Percentiles rank a stretch among this genome's conserved stretches.
phyloP scores from a whole-genome alignment of 1,284 basidiomycete species.

The Naganishia liquefaciens region DNA sequence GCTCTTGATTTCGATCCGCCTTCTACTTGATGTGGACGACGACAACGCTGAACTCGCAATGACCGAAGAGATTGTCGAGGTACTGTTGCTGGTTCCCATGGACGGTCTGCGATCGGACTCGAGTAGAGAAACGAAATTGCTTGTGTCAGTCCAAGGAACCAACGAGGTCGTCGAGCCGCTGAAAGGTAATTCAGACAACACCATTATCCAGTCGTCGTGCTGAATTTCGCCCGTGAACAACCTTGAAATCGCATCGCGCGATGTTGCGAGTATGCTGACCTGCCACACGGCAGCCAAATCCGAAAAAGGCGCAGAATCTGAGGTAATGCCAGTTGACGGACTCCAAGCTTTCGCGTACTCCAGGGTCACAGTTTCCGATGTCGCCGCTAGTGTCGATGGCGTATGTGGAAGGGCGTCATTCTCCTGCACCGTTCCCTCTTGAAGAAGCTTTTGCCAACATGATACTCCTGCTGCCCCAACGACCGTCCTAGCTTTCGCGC shows the following conservation, averaged over 20 bases:
- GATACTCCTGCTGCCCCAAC: background rate
- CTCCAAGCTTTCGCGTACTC: background rate
- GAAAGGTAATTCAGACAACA: background rate
- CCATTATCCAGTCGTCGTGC: constrained; percentile 10
- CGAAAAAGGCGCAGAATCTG: no score
- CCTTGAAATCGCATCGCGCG: background rate
- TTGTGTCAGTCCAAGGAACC: no score
- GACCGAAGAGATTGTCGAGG: constrained; percentile 2
- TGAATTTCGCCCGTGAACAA: background rate
- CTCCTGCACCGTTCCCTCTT: background rate
- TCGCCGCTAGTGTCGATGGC: background rate
- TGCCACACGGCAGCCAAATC: background rate
- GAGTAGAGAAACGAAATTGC: background rate
- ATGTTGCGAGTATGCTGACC: constrained; percentile 12
- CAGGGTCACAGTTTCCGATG: background rate
- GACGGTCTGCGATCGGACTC: background rate
- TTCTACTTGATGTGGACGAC: background rate
- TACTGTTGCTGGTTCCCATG: background rate
- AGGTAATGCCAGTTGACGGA: background rate
- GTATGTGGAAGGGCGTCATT: background rate
- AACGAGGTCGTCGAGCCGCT: background rate
- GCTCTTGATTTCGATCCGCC: constrained; percentile 5
- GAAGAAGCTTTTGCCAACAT: background rate
- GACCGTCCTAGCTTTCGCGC: background rate
- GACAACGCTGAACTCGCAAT: background rate